phyloP scores from a whole-genome alignment of 768 basidiomycete species.

The Melanogaster broomeanus region DNA sequence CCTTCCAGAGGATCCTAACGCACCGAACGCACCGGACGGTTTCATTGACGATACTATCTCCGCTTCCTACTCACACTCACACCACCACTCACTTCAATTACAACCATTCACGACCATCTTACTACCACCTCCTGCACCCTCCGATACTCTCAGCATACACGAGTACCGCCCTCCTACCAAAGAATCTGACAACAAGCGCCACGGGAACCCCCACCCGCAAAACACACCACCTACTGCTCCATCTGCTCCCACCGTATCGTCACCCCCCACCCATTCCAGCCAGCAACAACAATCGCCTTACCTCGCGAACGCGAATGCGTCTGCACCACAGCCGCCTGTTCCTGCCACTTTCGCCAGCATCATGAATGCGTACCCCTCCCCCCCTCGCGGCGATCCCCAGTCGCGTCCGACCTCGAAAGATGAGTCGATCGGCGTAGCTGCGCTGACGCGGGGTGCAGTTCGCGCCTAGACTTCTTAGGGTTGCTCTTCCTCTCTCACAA shows the following conservation, averaged over 20 bases:
- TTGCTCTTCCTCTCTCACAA: background rate
- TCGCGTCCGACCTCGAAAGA: conserved; percentile 32
- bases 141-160: conserved; percentile 32
- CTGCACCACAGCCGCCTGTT: conserved; percentile 33
- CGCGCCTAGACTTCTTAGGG: conserved; percentile 10
- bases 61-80: conserved; percentile 20
- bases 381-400: conserved; percentile 24
- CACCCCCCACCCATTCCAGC: conserved; percentile 21
- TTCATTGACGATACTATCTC: conserved; percentile 22
- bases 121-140: conserved; percentile 28
- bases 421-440: conserved; percentile 14
- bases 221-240: conserved; percentile 21
- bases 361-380: conserved; percentile 65
- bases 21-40: conserved; percentile 22
- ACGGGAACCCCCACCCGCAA: conserved; percentile 9
- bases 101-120: conserved; percentile 33
- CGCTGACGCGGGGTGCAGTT: conserved; percentile 9
- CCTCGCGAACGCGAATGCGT: conserved; percentile 7
- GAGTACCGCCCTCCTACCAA: conserved; percentile 31
- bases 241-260: conserved; percentile 12
- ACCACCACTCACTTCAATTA: conserved; percentile 16
- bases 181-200: conserved; percentile 21
- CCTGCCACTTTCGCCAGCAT: conserved; percentile 66
- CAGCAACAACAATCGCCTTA: conserved; percentile 25
- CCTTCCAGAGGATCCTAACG: conserved; percentile 63